Percentiles rank a stretch among this genome's conserved stretches.
These are phyloP conservation scores for Alternaria sp. DNA, from an alignment of 2,329 filamentous ascomycete species.

Conservation along the genomic window DNA sequence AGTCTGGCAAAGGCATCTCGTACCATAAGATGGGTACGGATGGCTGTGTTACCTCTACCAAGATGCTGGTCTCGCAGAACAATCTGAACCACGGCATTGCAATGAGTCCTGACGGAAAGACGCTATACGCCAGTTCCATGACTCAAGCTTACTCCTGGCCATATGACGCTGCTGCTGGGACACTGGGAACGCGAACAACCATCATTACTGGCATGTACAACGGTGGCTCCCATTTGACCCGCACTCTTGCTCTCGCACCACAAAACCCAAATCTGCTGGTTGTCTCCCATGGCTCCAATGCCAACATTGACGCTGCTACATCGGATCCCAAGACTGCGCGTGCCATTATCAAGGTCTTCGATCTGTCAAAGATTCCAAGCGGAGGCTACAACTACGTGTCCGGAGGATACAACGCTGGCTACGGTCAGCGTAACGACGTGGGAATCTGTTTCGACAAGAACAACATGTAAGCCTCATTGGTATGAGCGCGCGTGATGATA, in stretches of 20 bases:
- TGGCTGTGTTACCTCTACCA: constrained; percentile 39
- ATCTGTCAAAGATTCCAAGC: constrained; percentile 51
- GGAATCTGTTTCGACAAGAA: constrained; percentile 57
- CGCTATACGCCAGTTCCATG: constrained; percentile 61
- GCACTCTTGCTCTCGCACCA: constrained; percentile 68
- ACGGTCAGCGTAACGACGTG: constrained; percentile 75
- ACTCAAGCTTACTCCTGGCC: constrained; percentile 66
- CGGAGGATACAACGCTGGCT: constrained; percentile 59
- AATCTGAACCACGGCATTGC: constrained; percentile 59
- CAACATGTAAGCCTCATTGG: constrained; percentile 56
- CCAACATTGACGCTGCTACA: constrained; percentile 66
- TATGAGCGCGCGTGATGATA: constrained; percentile 20
- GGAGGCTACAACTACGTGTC: constrained; percentile 58
- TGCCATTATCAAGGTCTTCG: constrained; percentile 69
- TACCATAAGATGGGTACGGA: constrained; percentile 36
- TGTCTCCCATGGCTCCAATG: constrained; percentile 68
- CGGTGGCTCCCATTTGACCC: constrained; percentile 64
- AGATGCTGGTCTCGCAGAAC: constrained; percentile 40
- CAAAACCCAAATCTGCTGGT: constrained; percentile 63
- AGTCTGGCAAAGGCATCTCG: constrained; percentile 43
- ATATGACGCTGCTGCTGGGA: constrained; percentile 62
- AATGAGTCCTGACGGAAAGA: constrained; percentile 54
- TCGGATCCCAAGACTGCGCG: constrained; percentile 60
- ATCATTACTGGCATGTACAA: constrained; percentile 65
- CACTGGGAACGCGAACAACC: constrained; percentile 58